phyloP scores from a whole-genome alignment of 306 rosid species.

The Hippophae gyantsensis region DNA sequence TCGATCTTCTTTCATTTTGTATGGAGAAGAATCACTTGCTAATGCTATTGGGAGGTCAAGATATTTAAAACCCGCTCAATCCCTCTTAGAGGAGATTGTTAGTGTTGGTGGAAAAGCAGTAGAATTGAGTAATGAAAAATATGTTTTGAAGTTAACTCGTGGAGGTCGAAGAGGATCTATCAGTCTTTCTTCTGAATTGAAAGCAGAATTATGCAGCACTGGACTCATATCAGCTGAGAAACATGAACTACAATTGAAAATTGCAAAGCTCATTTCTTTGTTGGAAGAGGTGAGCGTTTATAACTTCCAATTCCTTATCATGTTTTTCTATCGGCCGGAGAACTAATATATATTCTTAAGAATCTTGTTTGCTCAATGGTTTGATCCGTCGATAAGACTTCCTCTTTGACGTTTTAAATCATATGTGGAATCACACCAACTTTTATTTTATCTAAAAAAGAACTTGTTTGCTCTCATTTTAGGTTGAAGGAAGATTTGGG shows the following conservation, averaged over 20 bases:
- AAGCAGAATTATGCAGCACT: slow-evolving; percentile 43
- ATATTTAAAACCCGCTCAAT: slow-evolving; percentile 53
- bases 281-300: slow-evolving; percentile 48
- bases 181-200: slow-evolving; percentile 47
- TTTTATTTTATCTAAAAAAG: background rate
- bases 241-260: slow-evolving; percentile 48
- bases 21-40: slow-evolving; percentile 40
- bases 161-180: slow-evolving; percentile 37
- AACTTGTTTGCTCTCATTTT: slow-evolving; percentile 11
- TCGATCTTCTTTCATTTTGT: slow-evolving; percentile 41
- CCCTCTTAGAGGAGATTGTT: slow-evolving; percentile 61
- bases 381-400: too few species aligned
- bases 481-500: slow-evolving; percentile 68
- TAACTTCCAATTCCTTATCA: background rate
- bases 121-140: slow-evolving; percentile 44
- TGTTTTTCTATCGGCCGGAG: too few species aligned
- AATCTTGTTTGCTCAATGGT: too few species aligned
- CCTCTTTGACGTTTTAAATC: background rate
- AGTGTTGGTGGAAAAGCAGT: slow-evolving; percentile 44
- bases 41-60: slow-evolving; percentile 44
- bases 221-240: slow-evolving; percentile 45
- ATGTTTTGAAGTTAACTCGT: slow-evolving; percentile 34
- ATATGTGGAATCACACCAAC: background rate
- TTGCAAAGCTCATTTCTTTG: slow-evolving; percentile 50
- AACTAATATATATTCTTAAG: too few species aligned